Base-by-base conservation (phyloP, 352 stramenopile genomes). In the Globisporangium abappressorium region DNA sequence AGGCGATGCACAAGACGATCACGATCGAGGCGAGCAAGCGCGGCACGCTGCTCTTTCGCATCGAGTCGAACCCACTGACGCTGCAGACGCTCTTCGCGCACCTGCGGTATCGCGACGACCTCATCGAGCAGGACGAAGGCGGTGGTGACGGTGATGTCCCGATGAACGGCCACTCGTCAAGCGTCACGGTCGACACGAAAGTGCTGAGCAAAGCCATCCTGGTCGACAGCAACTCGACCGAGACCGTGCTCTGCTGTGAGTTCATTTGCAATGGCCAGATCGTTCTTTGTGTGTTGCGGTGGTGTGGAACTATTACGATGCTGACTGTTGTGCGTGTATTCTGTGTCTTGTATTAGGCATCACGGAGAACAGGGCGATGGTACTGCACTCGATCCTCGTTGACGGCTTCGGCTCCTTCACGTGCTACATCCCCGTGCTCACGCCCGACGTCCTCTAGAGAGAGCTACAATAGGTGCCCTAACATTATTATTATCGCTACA, bases 381-480 rank as follows among this genome's bases (percentile, higher is more conserved):
- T 93, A 46, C 64, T 95, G 57, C 87, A 95, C 69, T 84, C 81
- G 8, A 91, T 95, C 70, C 71, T 95, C 8, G 67, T 86, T 28
- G 84, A 93, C 62, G 77, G 71, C 55, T 93, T 93, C 57, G 87
- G 87, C 4, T 93, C 87, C 5, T 82, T 95, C 68, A 95, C 87
- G 59, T 93, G 87, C 71, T 95, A 95, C 64, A 75, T 93, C 33
- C 87, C 87, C 7, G 84, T 92, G 22, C 79, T 92, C 53, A 89
- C 84, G 11, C 84, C 82, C 12, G 84, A 90, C 72, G 68, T 76
- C 53, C 63, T 76, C 14, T 78, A 70, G 57, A 18, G 26, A 28
- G 7, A 24, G 26, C 8, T 30, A 46, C 38, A 20, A 2, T 12
- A 22, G 8, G 15, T 24, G 12, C 18, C 6, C 22, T 62, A 62